Evolutionary conservation across 345 rosid genomes (phyloP).

Genomic region (Syzygium aromaticum): DNA sequence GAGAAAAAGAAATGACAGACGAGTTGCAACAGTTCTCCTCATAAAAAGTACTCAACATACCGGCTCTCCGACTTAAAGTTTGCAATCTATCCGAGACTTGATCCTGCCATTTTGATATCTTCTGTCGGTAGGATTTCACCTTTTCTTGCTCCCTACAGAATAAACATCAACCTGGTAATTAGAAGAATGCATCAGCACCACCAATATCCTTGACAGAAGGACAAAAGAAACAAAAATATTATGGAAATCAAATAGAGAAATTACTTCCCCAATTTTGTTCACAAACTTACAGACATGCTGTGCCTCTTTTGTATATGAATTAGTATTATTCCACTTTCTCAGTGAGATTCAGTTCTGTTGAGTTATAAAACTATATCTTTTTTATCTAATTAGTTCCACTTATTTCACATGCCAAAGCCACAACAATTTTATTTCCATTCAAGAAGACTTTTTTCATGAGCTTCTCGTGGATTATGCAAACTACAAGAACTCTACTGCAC

Average conservation of each 20-base stretch:
- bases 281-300: neutral
- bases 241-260: neutral
- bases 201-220: neutral
- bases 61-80: constrained; percentile 50
- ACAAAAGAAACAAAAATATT: neutral
- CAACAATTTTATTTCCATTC: neutral
- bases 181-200: neutral
- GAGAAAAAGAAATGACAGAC: neutral
- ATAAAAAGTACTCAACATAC: constrained; percentile 12
- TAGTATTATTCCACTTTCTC: neutral
- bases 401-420: neutral
- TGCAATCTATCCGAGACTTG: constrained; percentile 84
- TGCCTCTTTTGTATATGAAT: neutral
- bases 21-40: neutral
- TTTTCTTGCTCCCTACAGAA: constrained; percentile 64
- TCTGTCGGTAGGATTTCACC: constrained; percentile 71
- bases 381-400: neutral
- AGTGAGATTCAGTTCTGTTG: neutral
- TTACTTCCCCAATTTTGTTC: neutral
- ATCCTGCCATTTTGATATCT: constrained; percentile 85
- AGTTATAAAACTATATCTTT: neutral
- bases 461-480: neutral
- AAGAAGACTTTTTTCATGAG: neutral
- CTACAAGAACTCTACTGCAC: neutral
- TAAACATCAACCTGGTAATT: neutral